These are phyloP conservation scores for Plasmopara viticola DNA, from an alignment of 352 stramenopile species.

Conservation along the genomic window DNA sequence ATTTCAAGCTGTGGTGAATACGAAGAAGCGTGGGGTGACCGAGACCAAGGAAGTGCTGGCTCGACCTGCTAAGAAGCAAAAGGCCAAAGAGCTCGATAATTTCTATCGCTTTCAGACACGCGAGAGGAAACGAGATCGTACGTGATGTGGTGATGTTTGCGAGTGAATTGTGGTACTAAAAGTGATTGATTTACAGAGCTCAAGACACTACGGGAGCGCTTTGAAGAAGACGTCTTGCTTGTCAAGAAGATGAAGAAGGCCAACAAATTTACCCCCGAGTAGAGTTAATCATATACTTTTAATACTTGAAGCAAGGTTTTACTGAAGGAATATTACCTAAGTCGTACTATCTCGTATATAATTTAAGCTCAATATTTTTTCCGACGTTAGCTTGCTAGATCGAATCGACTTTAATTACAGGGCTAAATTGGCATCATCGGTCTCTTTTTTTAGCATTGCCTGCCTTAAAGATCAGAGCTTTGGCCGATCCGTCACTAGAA, in stretches of 20 bases:
- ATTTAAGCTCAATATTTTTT: too few species aligned
- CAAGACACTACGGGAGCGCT: slow-evolving; percentile 74
- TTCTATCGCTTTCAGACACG: slow-evolving; percentile 86
- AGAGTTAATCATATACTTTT: slow-evolving; percentile 4
- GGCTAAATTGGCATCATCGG: too few species aligned
- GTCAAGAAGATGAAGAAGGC: slow-evolving; percentile 81
- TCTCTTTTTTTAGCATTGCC: too few species aligned
- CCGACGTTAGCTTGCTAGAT: too few species aligned
- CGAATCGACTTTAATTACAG: too few species aligned
- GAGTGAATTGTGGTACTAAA: neutral
- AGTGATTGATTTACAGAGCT: slow-evolving; percentile 41
- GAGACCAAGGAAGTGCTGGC: slow-evolving; percentile 44
- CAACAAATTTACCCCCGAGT: slow-evolving; percentile 81
- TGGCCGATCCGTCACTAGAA: too few species aligned
- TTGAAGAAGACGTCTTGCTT: slow-evolving; percentile 72
- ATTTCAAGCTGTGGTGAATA: slow-evolving; percentile 78
- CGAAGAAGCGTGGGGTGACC: slow-evolving; percentile 59
- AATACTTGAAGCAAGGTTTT: neutral
- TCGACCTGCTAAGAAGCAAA: slow-evolving; percentile 72
- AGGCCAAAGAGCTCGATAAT: slow-evolving; percentile 72
- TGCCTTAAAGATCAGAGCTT: too few species aligned
- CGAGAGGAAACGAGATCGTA: slow-evolving; percentile 82
- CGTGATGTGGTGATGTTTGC: slow-evolving; percentile 19
- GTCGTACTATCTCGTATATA: too few species aligned
- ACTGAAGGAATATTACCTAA: too few species aligned